Conservation (phyloP, 345 rosid genomes). For the Turnera subulata region DNA sequence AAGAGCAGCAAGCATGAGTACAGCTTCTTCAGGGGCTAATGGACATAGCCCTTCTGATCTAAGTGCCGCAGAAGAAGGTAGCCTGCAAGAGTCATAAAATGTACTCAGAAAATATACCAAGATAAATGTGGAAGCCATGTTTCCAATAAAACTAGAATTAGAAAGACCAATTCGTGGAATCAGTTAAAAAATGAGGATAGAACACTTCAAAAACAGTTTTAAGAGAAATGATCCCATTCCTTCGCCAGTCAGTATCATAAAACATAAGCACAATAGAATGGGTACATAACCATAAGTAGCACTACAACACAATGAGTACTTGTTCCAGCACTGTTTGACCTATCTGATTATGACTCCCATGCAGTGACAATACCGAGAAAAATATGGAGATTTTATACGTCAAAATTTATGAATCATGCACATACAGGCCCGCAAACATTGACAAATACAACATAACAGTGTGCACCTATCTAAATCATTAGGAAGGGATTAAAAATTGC, state of each 20-base stretch:
- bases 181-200: not conserved
- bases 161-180: no score
- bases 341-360: not conserved
- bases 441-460: not conserved
- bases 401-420: not conserved
- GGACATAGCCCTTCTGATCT: constrained; percentile 90
- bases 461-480: not conserved
- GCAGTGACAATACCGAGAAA: not conserved
- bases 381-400: not conserved
- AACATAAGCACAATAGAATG: no score
- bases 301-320: no score
- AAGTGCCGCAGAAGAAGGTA: constrained; percentile 67
- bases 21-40: constrained; percentile 88
- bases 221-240: no score
- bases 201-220: no score
- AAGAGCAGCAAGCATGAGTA: constrained; percentile 91
- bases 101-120: not conserved
- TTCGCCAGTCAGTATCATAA: no score
- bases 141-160: no score
- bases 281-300: no score
- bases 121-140: not conserved
- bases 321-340: not conserved
- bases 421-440: not conserved
- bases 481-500: constrained; percentile 8
- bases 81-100: constrained; percentile 35